A percentile compares a stretch with the other conserved stretches of the same genome.
Evolutionary conservation across 805 yeast species (phyloP).

Genomic region (Pichia nakasei): DNA sequence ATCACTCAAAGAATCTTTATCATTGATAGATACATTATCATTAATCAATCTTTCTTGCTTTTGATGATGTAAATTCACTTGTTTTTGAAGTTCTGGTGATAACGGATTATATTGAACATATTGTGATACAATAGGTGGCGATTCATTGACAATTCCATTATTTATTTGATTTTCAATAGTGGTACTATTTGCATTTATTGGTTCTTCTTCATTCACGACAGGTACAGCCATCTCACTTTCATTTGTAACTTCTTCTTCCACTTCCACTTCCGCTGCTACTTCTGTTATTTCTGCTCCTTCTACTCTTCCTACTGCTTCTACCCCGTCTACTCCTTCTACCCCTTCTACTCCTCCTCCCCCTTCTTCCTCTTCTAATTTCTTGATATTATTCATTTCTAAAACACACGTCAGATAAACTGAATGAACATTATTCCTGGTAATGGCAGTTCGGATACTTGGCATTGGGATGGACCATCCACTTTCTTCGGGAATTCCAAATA

Average conservation of each 20-base stretch:
- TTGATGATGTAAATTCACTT: slow-evolving; percentile 17
- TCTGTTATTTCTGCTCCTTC: not conserved
- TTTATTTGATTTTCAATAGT: too few relatives aligned
- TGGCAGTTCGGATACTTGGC: slow-evolving; percentile 86
- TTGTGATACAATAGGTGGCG: not conserved
- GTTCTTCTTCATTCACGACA: slow-evolving; percentile 21
- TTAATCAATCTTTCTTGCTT: slow-evolving; percentile 18
- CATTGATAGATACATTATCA: slow-evolving; percentile 45
- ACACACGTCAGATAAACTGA: slow-evolving; percentile 84
- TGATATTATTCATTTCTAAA: not conserved
- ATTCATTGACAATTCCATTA: slow-evolving; percentile 29
- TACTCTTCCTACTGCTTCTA: not conserved
- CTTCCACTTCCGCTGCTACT: too few relatives aligned
- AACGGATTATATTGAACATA: slow-evolving; percentile 29
- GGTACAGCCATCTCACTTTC: slow-evolving; percentile 14
- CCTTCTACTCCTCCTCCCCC: not conserved
- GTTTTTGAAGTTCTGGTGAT: slow-evolving; percentile 20
- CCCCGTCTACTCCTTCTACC: not conserved
- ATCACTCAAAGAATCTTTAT: slow-evolving; percentile 68
- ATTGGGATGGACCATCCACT: slow-evolving; percentile 96
- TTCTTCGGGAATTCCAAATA: slow-evolving; percentile 91
- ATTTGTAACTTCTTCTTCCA: not conserved
- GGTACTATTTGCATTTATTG: slow-evolving; percentile 22
- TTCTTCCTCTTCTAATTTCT: not conserved
- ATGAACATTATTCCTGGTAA: slow-evolving; percentile 87